phyloP scores from a whole-genome alignment of 257 asterid genomes.

The Nicotiana obtusifolia region DNA sequence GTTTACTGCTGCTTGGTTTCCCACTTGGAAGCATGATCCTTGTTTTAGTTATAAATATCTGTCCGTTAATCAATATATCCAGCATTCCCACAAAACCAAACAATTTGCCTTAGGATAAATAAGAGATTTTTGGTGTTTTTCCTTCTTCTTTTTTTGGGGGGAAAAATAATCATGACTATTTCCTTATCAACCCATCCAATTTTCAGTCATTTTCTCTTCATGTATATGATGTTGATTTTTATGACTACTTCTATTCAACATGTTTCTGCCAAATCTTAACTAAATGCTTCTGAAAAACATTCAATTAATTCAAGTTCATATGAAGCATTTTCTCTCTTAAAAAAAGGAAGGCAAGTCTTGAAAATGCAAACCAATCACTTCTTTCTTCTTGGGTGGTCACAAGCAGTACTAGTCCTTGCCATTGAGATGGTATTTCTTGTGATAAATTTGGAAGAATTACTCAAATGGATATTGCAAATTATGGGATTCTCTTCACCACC shows the following conservation, averaged over 20 bases:
- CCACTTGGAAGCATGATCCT: not conserved
- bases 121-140: not conserved
- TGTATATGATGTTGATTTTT: not conserved
- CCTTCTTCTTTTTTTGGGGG: too few relatives aligned
- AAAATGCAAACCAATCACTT: not conserved
- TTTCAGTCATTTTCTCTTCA: not conserved
- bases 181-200: not conserved
- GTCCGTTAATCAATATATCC: not conserved
- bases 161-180: too few relatives aligned
- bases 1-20: not conserved
- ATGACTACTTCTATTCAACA: not conserved
- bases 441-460: not conserved
- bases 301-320: not conserved
- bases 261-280: not conserved
- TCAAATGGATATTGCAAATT: not conserved
- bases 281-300: not conserved
- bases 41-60: not conserved
- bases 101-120: not conserved
- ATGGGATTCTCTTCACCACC: not conserved
- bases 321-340: constrained; percentile 5
- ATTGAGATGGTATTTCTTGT: constrained; percentile 14
- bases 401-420: not conserved
- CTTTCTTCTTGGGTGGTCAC: constrained; percentile 7
- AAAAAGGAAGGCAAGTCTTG: constrained; percentile 13
- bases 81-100: not conserved